Evolutionary conservation across 2,329 filamentous ascomycete genomes (phyloP), one percentile per base, ranked within the genome.

Genomic region (Ceratocystis variospora): DNA sequence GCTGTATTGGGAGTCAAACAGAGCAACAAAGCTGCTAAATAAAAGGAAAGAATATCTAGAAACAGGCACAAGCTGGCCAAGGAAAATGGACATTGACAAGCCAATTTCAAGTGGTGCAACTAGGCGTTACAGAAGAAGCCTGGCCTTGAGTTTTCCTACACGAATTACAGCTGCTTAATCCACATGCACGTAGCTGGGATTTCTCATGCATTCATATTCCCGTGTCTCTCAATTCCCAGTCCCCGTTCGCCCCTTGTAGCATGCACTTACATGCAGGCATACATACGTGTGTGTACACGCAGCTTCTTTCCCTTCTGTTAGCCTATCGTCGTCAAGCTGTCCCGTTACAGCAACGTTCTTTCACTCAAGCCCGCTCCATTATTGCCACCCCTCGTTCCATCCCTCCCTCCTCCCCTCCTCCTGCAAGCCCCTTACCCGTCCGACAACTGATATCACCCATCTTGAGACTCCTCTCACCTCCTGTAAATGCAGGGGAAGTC

Each of bases 391-490:
- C 55, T 59, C 55, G 3, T 22, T 17, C 28, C 12, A 19, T 28
- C 19, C 5, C 19, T 17, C 25, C 31, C 22, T 33, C 28, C 15
- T 55, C 19, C 12, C 50, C 19, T 25, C 19, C 53, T 33, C 22
- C 53, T 57, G 53, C 53, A 57, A 57, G 53, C 53, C 53, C 53
- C 53, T 57, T 57, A 31, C 6, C 53, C 17, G 53, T 22, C 53
- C 12, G 53, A 17, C 53, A 28, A 28, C 22, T 57, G 31, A 37
- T 37, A 37, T 37, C 53, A 22, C 15, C 53, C 53, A 57, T 57
- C 53, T 12, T 57, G 53, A 57, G 55, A 59, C 55, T 37, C 19
- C 28, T 59, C 55, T 31, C 8, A 31, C 5, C 53, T 57, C 53
- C 53, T 57, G 17, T 57, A 41, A 41, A 57, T 33, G 53, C 53